phyloP scores from a whole-genome alignment of 768 basidiomycete genomes.

The Ramaria rubella region DNA sequence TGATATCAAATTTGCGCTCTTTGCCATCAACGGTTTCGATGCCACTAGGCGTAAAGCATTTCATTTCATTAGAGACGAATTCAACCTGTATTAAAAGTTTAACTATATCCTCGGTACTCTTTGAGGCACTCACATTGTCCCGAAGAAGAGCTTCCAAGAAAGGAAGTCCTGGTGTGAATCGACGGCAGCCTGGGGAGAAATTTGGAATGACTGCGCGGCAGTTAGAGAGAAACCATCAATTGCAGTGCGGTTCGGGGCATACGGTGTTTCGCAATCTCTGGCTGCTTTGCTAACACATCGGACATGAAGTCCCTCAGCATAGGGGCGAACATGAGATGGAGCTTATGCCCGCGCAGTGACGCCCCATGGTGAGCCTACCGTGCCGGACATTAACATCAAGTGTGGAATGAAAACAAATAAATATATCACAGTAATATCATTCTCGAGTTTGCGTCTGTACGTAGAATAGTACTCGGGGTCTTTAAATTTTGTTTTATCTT shows the following conservation, averaged over 20 bases:
- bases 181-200: constrained; percentile 52
- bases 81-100: constrained; percentile 34
- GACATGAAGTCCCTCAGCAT: constrained; percentile 42
- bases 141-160: constrained; percentile 60
- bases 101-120: not conserved
- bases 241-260: constrained; percentile 12
- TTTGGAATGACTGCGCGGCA: constrained; percentile 43
- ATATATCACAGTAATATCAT: constrained; percentile 40
- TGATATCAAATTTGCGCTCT: constrained; percentile 47
- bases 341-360: constrained; percentile 34
- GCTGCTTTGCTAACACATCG: constrained; percentile 45
- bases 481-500: constrained; percentile 44
- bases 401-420: constrained; percentile 6
- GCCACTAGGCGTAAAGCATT: constrained; percentile 44
- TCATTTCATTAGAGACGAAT: constrained; percentile 46
- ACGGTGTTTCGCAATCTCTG: constrained; percentile 55
- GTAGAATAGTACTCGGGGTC: constrained; percentile 41
- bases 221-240: not conserved
- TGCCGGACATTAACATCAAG: not conserved
- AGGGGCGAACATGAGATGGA: constrained; percentile 30
- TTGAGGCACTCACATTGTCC: constrained; percentile 41
- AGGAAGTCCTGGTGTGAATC: constrained; percentile 62
- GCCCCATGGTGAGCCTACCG: constrained; percentile 34
- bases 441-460: constrained; percentile 44
- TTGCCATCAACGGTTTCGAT: constrained; percentile 54